Conservation (phyloP, 1,284 basidiomycete genomes). For the Ganoderma boninense region DNA sequence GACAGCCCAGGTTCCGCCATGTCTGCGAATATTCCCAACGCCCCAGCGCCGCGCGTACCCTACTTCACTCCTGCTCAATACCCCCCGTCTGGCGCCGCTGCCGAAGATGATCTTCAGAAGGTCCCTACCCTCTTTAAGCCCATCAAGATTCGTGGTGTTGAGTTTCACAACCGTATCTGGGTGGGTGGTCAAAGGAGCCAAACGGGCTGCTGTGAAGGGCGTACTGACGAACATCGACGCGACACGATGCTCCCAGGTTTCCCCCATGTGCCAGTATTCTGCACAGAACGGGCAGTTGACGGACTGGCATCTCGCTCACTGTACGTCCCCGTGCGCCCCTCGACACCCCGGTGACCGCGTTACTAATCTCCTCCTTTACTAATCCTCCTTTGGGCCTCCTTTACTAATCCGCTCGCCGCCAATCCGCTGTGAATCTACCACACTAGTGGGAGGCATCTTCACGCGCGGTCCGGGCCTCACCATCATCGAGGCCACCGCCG, state of each 20-base stretch:
- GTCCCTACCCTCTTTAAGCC: conserved; percentile 70
- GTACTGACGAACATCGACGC: not conserved
- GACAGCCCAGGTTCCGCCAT: not conserved
- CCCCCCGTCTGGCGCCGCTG: conserved; percentile 58
- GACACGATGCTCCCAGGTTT: conserved; percentile 40
- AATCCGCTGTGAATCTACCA: not conserved
- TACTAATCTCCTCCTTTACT: not conserved
- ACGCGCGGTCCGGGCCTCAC: conserved; percentile 67
- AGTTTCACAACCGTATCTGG: conserved; percentile 76
- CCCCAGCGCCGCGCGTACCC: conserved; percentile 42
- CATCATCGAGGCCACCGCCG: conserved; percentile 73
- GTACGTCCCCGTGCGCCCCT: conserved; percentile 43
- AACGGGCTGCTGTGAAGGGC: not conserved
- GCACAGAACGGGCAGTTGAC: conserved; percentile 71
- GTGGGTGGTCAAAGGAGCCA: conserved; percentile 38
- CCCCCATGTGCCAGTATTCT: conserved; percentile 81
- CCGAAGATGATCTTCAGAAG: conserved; percentile 46
- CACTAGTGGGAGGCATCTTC: conserved; percentile 44
- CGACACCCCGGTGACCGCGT: not conserved
- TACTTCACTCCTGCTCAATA: conserved; percentile 64
- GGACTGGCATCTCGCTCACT: conserved; percentile 81
- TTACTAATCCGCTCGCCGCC: not conserved
- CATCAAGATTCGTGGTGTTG: conserved; percentile 63
- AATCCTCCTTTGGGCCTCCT: not conserved
- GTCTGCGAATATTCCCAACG: conserved; percentile 25